Evolutionary conservation across 306 rosid genomes (phyloP).

Genomic region (Lablab purpureus): DNA sequence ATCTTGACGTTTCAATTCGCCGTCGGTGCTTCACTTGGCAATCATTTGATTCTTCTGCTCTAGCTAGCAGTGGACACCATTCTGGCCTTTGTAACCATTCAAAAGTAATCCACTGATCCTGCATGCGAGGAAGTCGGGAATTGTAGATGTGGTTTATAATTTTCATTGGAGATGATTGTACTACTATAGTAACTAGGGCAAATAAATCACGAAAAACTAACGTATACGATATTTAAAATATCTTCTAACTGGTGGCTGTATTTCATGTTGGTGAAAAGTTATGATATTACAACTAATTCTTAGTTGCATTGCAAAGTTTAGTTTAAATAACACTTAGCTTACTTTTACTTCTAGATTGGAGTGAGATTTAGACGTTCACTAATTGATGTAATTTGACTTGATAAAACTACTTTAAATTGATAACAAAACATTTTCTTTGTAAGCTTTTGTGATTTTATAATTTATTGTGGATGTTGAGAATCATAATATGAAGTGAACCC

Average conservation of each 20-base stretch:
- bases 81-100: conserved; percentile 13
- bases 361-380: too few relatives aligned
- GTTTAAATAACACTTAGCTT: neutral
- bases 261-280: conserved; percentile 3
- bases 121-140: neutral
- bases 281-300: neutral
- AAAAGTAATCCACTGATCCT: conserved; percentile 12
- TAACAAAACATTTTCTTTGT: neutral
- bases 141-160: neutral
- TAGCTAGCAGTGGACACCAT: conserved; percentile 5
- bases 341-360: neutral
- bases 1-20: conserved; percentile 28
- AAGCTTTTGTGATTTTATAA: neutral
- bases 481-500: too few relatives aligned
- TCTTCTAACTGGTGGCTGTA: conserved; percentile 13
- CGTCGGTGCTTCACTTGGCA: conserved; percentile 1
- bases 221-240: neutral
- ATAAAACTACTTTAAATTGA: neutral
- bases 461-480: neutral
- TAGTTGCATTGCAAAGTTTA: neutral
- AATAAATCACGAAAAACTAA: conserved; percentile 16
- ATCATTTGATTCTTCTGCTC: neutral
- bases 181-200: conserved; percentile 21
- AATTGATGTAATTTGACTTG: too few relatives aligned
- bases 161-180: conserved; percentile 29